Evolutionary conservation across 2,329 filamentous ascomycete species (phyloP).

Genomic region (Phialophora chinensis): DNA sequence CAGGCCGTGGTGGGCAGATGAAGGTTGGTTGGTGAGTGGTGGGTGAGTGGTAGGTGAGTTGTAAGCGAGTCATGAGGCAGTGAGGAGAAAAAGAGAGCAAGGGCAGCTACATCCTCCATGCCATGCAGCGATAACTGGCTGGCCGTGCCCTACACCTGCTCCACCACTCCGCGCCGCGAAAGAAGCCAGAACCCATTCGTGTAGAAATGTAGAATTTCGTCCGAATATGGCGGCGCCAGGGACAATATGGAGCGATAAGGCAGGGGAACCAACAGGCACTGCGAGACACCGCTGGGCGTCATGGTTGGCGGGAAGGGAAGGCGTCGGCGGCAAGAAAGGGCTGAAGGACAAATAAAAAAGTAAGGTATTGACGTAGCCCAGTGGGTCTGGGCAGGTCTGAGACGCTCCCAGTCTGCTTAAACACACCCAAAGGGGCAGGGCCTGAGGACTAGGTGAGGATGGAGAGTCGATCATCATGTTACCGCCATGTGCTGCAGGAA

Average conservation of each 20-base stretch:
- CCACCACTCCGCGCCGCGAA: slow-evolving; percentile 3
- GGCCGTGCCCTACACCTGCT: neutral
- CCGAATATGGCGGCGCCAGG: slow-evolving; percentile 25
- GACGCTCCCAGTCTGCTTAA: neutral
- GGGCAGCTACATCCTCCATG: neutral
- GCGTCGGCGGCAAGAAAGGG: slow-evolving; percentile 30
- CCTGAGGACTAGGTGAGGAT: neutral
- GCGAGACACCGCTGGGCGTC: slow-evolving; percentile 8
- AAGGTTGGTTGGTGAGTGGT: slow-evolving; percentile 9
- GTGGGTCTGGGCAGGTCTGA: slow-evolving; percentile 10
- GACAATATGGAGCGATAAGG: slow-evolving; percentile 11
- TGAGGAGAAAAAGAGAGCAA: neutral
- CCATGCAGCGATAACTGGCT: slow-evolving; percentile 1
- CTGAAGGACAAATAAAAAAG: slow-evolving; percentile 3
- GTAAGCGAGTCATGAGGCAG: slow-evolving; percentile 3
- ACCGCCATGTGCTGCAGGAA: neutral
- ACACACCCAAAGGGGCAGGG: neutral
- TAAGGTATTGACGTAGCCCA: neutral
- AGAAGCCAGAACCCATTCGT: slow-evolving; percentile 13
- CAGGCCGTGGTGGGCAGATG: slow-evolving; percentile 1
- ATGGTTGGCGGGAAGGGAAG: slow-evolving; percentile 25
- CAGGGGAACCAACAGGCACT: slow-evolving; percentile 21
- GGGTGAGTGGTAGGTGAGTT: neutral
- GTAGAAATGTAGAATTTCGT: slow-evolving; percentile 12
- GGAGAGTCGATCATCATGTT: neutral